Evolutionary conservation across 495 filamentous ascomycete species (phyloP).

Genomic region (Penicillium psychrofluorescens): DNA sequence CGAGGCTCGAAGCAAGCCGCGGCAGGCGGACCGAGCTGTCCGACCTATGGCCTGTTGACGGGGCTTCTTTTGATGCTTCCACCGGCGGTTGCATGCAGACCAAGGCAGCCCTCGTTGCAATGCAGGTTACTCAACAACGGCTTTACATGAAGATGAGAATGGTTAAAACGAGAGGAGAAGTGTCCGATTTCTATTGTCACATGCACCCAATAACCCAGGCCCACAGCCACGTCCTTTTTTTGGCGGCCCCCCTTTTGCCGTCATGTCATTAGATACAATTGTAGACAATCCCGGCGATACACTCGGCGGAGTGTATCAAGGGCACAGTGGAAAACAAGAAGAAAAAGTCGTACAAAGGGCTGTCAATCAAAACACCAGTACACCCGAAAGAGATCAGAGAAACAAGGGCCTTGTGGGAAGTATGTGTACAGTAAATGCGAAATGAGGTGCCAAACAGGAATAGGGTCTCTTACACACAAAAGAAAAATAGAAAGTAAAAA

Average conservation of each 20-base stretch:
- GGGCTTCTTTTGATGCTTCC: background rate
- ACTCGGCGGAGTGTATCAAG: constrained; percentile 18
- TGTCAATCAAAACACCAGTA: constrained; percentile 31
- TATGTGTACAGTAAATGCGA: constrained; percentile 40
- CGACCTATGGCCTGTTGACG: constrained; percentile 3
- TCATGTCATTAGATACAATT: constrained; percentile 43
- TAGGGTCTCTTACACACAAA: constrained; percentile 20
- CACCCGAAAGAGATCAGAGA: constrained; percentile 24
- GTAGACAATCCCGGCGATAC: constrained; percentile 28
- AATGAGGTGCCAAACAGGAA: constrained; percentile 18
- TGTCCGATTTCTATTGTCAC: constrained; percentile 41
- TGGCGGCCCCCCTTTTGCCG: constrained; percentile 32
- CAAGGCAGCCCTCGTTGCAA: background rate
- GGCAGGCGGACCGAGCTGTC: background rate
- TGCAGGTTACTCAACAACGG: constrained; percentile 4
- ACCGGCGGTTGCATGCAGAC: background rate
- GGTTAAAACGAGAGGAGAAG: constrained; percentile 40
- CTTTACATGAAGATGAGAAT: constrained; percentile 4
- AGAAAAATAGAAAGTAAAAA: constrained; percentile 11
- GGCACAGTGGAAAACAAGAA: constrained; percentile 25
- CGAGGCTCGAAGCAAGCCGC: background rate
- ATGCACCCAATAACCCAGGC: constrained; percentile 36
- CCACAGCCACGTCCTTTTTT: constrained; percentile 28
- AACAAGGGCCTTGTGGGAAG: constrained; percentile 16
- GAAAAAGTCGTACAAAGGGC: constrained; percentile 21